Percentiles rank a stretch among this genome's conserved stretches.
These are phyloP conservation scores for Clausena lansium DNA, from an alignment of 345 rosid species.

Conservation along the genomic window DNA sequence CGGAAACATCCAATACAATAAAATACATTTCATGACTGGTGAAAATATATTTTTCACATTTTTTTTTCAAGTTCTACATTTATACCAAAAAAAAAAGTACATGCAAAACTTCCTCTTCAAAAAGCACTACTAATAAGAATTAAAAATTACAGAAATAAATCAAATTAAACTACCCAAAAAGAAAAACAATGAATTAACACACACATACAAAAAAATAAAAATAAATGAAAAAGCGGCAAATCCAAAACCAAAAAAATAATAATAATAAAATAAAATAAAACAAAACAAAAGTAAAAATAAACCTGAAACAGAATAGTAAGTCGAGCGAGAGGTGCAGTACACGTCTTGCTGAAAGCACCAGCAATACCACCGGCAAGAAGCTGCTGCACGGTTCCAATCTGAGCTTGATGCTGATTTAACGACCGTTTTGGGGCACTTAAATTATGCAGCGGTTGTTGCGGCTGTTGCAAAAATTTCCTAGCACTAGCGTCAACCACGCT, in stretches of 20 bases:
- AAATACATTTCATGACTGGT: background rate
- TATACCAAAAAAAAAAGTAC: background rate
- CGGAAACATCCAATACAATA: background rate
- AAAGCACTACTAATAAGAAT: too few species aligned
- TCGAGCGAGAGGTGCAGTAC: constrained; percentile 97
- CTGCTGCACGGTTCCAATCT: constrained; percentile 50
- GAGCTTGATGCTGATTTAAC: constrained; percentile 36
- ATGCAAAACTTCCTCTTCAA: background rate
- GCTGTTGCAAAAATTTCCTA: constrained; percentile 54
- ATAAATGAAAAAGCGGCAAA: constrained; percentile 50
- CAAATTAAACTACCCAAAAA: background rate
- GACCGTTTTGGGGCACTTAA: constrained; percentile 25
- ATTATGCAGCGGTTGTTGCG: constrained; percentile 16
- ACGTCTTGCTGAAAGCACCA: constrained; percentile 95
- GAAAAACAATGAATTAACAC: background rate
- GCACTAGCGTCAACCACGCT: constrained; percentile 58
- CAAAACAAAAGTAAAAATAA: background rate
- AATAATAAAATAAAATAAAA: too few species aligned
- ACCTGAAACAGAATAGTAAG: constrained; percentile 97
- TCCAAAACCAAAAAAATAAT: background rate
- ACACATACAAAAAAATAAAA: background rate
- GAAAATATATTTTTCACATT: background rate
- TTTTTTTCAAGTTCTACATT: background rate
- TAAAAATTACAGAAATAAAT: background rate
- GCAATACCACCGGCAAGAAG: constrained; percentile 90